These are phyloP conservation scores for Globisporangium orthogonon DNA, from an alignment of 352 stramenopile genomes.

Conservation along the genomic window DNA sequence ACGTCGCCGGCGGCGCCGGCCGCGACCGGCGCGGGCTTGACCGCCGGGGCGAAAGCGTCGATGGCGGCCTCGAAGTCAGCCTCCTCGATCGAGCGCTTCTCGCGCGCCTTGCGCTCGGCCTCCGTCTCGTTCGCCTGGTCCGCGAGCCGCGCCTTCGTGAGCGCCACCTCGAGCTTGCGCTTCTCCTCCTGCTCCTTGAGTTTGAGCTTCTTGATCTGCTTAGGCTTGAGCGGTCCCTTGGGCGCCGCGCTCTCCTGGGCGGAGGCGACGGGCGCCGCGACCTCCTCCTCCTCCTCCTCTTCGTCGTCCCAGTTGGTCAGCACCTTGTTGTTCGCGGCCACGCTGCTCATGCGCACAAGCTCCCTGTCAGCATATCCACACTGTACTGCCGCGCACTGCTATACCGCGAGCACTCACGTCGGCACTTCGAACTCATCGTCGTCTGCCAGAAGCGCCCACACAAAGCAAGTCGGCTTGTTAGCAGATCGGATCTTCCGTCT, in stretches of 20 bases:
- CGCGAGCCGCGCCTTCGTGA: conserved; percentile 67
- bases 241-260: conserved; percentile 18
- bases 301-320: conserved; percentile 70
- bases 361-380: neutral
- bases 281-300: conserved; percentile 65
- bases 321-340: conserved; percentile 34
- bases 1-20: conserved; percentile 23
- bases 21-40: conserved; percentile 22
- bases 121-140: conserved; percentile 63
- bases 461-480: neutral
- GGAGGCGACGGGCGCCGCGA: conserved; percentile 14
- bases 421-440: conserved; percentile 84
- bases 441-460: conserved; percentile 24
- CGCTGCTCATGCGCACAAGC: neutral
- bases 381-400: neutral
- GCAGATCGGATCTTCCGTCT: no score
- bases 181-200: conserved; percentile 85
- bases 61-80: conserved; percentile 73
- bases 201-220: conserved; percentile 84
- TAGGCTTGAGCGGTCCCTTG: conserved; percentile 70
- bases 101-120: conserved; percentile 47
- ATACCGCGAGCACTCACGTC: conserved; percentile 1
- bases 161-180: conserved; percentile 63
- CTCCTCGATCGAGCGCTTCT: conserved; percentile 58
- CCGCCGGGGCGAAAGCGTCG: conserved; percentile 58